Percentiles rank a stretch among this genome's conserved stretches.
Conservation (phyloP, 2,329 filamentous ascomycete genomes). For the Geosmithia flava region DNA sequence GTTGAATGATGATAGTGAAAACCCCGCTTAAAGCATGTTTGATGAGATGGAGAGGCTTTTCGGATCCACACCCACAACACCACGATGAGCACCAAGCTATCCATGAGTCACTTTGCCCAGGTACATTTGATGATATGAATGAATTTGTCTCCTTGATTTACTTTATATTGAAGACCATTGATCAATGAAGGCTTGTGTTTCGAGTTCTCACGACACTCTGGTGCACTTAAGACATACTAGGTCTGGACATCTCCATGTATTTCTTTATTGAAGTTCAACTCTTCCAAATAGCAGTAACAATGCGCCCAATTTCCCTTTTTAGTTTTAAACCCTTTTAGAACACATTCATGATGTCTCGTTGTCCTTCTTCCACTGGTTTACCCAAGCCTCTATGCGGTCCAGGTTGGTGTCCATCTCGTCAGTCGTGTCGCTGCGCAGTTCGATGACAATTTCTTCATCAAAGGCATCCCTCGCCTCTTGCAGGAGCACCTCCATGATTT, state of each 20-base stretch:
- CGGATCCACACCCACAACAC: not conserved
- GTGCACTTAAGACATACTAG: too few species aligned
- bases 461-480: conserved; percentile 85
- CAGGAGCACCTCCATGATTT: conserved; percentile 92
- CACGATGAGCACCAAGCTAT: not conserved
- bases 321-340: not conserved
- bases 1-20: not conserved
- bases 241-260: too few species aligned
- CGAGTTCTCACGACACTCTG: too few species aligned
- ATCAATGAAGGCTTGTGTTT: too few species aligned
- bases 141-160: too few species aligned
- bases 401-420: conserved; percentile 86
- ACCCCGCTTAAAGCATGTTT: not conserved
- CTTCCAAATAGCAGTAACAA: not conserved
- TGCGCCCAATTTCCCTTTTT: not conserved
- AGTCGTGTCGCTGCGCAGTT: conserved; percentile 68
- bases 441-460: conserved; percentile 77
- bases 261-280: not conserved
- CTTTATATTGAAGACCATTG: too few species aligned
- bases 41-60: not conserved
- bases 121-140: not conserved
- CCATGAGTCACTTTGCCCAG: not conserved
- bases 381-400: conserved; percentile 71
- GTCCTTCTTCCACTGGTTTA: conserved; percentile 69
- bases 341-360: conserved; percentile 11